phyloP scores from a whole-genome alignment of 2,329 filamentous ascomycete genomes.

The Helotiales sp. region DNA sequence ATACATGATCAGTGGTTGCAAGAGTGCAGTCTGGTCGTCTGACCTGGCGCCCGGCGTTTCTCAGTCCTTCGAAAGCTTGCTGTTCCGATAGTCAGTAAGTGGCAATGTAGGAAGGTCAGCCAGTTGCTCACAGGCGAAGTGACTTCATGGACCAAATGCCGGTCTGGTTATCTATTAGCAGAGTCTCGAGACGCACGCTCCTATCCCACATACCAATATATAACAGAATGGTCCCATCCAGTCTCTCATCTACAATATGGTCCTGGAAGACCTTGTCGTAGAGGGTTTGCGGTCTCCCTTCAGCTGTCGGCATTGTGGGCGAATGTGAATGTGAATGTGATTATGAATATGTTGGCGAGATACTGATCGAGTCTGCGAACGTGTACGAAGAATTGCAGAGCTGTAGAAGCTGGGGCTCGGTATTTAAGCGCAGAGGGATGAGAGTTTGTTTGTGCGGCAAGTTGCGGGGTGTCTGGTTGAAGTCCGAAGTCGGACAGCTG shows the following conservation, averaged over 20 bases:
- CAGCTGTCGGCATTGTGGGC: conserved; percentile 69
- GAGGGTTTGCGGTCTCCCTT: conserved; percentile 74
- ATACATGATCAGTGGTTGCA: conserved; percentile 93
- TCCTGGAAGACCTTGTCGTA: conserved; percentile 97
- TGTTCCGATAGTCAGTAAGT: conserved; percentile 39
- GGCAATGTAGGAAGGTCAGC: neutral
- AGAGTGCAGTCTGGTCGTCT: conserved; percentile 95
- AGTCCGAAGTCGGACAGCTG: too few species aligned
- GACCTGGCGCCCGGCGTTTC: conserved; percentile 84
- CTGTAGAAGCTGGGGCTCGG: too few species aligned
- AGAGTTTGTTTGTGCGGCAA: too few species aligned
- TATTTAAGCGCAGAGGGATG: too few species aligned
- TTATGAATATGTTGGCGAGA: too few species aligned
- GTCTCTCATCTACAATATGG: conserved; percentile 93
- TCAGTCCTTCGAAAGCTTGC: conserved; percentile 97
- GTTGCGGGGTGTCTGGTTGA: too few species aligned
- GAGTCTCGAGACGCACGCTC: neutral
- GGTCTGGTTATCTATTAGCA: conserved; percentile 54
- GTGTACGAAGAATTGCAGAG: too few species aligned
- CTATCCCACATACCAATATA: conserved; percentile 75
- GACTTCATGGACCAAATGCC: conserved; percentile 97
- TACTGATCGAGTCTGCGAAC: too few species aligned
- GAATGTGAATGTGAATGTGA: conserved; percentile 36
- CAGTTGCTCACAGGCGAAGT: conserved; percentile 76
- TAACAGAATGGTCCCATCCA: conserved; percentile 86